A percentile compares a stretch with the other conserved stretches of the same genome.
Evolutionary conservation across 129 eudicot species (phyloP).

Genomic region (Centella asiatica): DNA sequence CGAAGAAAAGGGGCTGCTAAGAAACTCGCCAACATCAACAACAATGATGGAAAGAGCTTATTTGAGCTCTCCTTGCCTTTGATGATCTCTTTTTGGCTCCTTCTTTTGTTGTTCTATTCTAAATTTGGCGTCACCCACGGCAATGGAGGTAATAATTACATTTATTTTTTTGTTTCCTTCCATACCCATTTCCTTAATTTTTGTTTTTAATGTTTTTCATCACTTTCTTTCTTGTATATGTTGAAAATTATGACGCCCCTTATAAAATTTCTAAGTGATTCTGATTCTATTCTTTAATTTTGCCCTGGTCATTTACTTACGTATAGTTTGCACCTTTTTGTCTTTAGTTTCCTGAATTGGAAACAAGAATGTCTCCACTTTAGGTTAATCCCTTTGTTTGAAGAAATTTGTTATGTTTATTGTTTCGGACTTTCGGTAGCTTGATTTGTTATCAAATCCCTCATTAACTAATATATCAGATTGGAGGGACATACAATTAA

Average conservation of each 20-base stretch:
- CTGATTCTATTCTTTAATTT: not conserved
- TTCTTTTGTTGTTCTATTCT: slow-evolving; percentile 47
- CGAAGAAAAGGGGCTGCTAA: slow-evolving; percentile 18
- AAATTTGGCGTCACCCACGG: slow-evolving; percentile 53
- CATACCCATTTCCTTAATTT: slow-evolving; percentile 3
- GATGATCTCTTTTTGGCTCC: slow-evolving; percentile 61
- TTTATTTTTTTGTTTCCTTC: not conserved
- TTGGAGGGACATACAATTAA: not conserved
- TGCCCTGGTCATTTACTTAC: not conserved
- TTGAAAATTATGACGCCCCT: not conserved
- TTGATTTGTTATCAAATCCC: not conserved
- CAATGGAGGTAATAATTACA: slow-evolving; percentile 37
- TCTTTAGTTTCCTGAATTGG: not conserved
- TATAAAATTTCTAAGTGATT: not conserved
- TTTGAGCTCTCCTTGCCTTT: slow-evolving; percentile 42
- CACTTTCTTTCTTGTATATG: not conserved
- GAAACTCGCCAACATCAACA: slow-evolving; percentile 6
- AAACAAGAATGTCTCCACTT: not conserved
- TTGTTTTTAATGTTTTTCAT: slow-evolving; percentile 7
- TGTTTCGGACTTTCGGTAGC: too few species aligned
- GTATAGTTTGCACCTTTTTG: not conserved
- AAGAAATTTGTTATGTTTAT: not conserved
- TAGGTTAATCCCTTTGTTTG: not conserved
- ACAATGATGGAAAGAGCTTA: slow-evolving; percentile 22
- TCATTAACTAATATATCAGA: not conserved